phyloP scores from a whole-genome alignment of 768 basidiomycete species.

The Rhodotorula kratochvilovae region DNA sequence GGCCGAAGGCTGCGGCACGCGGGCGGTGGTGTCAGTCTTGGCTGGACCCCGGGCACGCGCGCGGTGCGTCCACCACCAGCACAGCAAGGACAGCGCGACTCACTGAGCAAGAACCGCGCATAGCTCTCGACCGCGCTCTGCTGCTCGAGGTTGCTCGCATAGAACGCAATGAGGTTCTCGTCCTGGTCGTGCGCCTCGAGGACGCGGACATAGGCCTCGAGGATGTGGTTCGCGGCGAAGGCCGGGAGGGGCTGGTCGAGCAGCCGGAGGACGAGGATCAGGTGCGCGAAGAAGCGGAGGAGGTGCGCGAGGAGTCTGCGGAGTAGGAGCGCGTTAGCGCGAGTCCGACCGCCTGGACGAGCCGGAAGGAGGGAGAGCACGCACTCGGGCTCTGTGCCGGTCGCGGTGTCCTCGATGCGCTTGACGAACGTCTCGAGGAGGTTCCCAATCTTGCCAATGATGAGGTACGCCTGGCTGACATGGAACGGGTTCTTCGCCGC shows the following conservation, averaged over 20 bases:
- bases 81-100: conserved; percentile 26
- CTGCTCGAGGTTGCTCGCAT: conserved; percentile 82
- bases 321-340: neutral
- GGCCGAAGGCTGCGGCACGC: conserved; percentile 45
- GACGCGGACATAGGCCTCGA: conserved; percentile 82
- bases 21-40: no score
- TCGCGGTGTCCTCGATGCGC: conserved; percentile 42
- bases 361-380: neutral
- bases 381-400: conserved; percentile 47
- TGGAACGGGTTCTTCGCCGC: conserved; percentile 47
- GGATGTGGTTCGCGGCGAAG: conserved; percentile 68
- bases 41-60: no score
- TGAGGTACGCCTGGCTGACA: conserved; percentile 48
- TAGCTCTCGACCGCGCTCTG: conserved; percentile 85
- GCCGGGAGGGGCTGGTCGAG: conserved; percentile 63
- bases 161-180: conserved; percentile 83
- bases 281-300: conserved; percentile 78
- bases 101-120: conserved; percentile 71
- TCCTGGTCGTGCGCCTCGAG: conserved; percentile 66
- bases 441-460: conserved; percentile 53
- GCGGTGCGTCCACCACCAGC: neutral
- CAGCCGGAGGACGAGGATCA: conserved; percentile 81
- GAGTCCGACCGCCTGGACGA: no score
- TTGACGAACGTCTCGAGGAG: conserved; percentile 60
- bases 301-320: conserved; percentile 41